Conservation (phyloP, 805 yeast species). For the Pichia membranifaciens region DNA sequence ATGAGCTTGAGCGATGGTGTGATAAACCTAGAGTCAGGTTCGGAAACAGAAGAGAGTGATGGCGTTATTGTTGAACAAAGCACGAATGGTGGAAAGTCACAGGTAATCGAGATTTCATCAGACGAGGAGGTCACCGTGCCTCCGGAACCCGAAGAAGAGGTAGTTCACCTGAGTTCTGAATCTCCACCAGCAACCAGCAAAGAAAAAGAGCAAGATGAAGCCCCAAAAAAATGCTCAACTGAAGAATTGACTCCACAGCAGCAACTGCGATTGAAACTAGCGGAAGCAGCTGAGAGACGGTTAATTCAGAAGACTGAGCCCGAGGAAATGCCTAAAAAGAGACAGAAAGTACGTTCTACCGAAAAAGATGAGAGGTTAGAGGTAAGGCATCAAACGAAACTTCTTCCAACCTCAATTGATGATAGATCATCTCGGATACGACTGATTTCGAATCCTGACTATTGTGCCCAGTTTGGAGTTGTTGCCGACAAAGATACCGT, state of each 20-base stretch:
- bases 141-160: neutral
- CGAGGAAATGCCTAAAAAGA: neutral
- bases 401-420: neutral
- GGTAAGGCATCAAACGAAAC: neutral
- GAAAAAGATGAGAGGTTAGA: neutral
- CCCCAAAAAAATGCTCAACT: too few relatives aligned
- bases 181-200: too few relatives aligned
- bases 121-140: too few relatives aligned
- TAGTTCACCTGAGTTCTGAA: neutral
- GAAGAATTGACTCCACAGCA: conserved; percentile 7
- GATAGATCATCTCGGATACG: conserved; percentile 23
- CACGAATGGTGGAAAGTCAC: neutral
- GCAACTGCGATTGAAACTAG: conserved; percentile 17
- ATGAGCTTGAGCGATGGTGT: neutral
- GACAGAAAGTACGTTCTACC: neutral
- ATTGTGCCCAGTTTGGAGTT: conserved; percentile 19
- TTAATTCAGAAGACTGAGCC: conserved; percentile 1
- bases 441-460: conserved; percentile 21
- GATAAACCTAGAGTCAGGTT: neutral
- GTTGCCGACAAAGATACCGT: conserved; percentile 25
- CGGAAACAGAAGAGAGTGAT: neutral
- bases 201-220: neutral
- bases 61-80: neutral
- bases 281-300: conserved; percentile 23
- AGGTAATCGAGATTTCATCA: conserved; percentile 2